A percentile compares a stretch with the other conserved stretches of the same genome.
phyloP scores from a whole-genome alignment of 2,329 filamentous ascomycete genomes.

The Chaetomiaceae sp. region DNA sequence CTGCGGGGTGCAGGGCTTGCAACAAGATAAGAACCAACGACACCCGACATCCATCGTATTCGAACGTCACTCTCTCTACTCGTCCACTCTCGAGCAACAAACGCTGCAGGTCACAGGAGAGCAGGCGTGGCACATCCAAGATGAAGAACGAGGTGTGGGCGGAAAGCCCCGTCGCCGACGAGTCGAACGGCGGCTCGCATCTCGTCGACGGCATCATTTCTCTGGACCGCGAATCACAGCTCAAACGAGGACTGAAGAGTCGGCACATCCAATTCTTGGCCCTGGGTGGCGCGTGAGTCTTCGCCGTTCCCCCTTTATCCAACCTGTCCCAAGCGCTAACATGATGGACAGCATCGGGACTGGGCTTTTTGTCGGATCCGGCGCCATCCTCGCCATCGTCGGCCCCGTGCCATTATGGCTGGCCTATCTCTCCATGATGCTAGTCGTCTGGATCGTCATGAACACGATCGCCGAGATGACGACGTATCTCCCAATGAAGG shows the following conservation, averaged over 20 bases:
- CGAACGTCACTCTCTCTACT: background rate
- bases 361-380: constrained; percentile 29
- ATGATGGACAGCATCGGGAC: constrained; percentile 26
- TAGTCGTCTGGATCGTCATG: constrained; percentile 51
- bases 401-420: constrained; percentile 67
- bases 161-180: constrained; percentile 16
- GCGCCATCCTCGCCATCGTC: constrained; percentile 29
- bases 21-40: constrained; percentile 3
- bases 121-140: background rate
- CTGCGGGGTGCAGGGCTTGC: background rate
- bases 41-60: background rate
- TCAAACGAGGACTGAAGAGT: constrained; percentile 54
- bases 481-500: constrained; percentile 51
- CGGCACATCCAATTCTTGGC: constrained; percentile 59
- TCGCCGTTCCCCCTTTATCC: background rate
- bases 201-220: constrained; percentile 22
- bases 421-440: constrained; percentile 57
- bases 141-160: constrained; percentile 15
- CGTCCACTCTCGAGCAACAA: background rate
- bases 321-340: background rate
- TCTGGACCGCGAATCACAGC: constrained; percentile 33
- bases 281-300: constrained; percentile 41
- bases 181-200: constrained; percentile 9
- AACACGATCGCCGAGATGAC: constrained; percentile 53
- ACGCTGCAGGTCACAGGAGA: background rate